These are phyloP conservation scores for Podila verticillata DNA, from an alignment of 192 early-diverging fungal species.

Conservation along the genomic window DNA sequence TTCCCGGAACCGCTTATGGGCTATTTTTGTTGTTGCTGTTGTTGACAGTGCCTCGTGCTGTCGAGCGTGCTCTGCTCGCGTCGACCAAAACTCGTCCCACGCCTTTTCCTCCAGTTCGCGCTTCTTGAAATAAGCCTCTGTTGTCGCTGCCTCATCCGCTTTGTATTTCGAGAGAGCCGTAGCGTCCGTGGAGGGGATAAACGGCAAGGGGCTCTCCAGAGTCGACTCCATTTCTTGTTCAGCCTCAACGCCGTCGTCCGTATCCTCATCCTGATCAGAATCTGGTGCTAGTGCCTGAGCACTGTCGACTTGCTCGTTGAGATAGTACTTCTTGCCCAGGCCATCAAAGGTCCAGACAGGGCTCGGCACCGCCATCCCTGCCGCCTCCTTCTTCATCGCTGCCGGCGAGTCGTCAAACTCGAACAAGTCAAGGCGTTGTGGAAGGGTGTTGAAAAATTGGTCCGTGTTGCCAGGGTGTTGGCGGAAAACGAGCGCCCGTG, in stretches of 20 bases:
- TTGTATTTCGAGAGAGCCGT: background rate
- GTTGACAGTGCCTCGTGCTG: background rate
- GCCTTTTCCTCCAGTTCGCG: background rate
- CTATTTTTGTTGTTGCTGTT: no score
- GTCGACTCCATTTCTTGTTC: constrained; percentile 19
- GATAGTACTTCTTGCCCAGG: constrained; percentile 23
- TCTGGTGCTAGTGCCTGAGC: constrained; percentile 19
- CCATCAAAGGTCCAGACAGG: background rate
- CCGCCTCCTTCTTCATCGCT: background rate
- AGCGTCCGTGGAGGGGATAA: background rate
- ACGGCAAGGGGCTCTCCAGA: constrained; percentile 10
- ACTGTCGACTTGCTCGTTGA: constrained; percentile 16
- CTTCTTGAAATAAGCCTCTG: background rate
- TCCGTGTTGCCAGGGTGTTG: constrained; percentile 1
- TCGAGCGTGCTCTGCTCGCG: constrained; percentile 1
- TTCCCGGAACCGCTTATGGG: constrained; percentile 2
- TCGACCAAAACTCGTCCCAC: constrained; percentile 18
- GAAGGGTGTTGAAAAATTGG: constrained; percentile 5
- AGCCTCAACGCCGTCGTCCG: constrained; percentile 24
- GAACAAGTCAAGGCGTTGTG: background rate
- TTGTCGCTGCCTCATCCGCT: background rate
- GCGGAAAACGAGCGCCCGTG: constrained; percentile 15
- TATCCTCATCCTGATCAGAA: constrained; percentile 31
- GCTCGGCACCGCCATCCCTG: background rate
- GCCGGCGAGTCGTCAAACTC: constrained; percentile 10